Conservation (phyloP, 495 filamentous ascomycete genomes). For the Penicillium turbatum region DNA sequence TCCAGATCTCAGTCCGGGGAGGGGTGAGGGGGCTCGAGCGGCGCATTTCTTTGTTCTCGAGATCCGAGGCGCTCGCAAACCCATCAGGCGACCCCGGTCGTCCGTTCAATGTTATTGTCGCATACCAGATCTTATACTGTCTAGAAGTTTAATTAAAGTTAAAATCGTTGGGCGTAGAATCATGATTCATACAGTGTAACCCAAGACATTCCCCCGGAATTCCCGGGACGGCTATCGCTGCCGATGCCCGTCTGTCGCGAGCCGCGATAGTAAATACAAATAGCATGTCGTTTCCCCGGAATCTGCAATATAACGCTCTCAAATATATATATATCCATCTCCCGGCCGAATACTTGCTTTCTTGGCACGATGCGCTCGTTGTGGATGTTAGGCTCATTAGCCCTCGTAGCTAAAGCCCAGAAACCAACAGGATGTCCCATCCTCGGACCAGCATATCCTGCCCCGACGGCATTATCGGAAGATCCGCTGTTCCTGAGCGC, state of each 20-base stretch:
- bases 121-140: background rate
- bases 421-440: constrained; percentile 34
- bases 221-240: background rate
- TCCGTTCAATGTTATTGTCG: background rate
- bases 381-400: background rate
- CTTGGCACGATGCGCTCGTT: background rate
- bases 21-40: background rate
- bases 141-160: background rate
- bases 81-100: background rate
- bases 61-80: background rate
- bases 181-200: background rate
- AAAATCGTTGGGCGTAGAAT: background rate
- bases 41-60: background rate
- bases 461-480: constrained; percentile 21
- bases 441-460: constrained; percentile 47
- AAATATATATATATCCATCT: background rate
- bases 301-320: too few relatives aligned
- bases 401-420: background rate
- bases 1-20: too few relatives aligned
- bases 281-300: background rate
- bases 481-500: constrained; percentile 13
- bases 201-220: background rate
- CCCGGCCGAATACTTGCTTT: background rate
- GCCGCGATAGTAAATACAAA: background rate
- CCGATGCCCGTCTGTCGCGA: background rate